Base-by-base conservation (phyloP, 2,329 filamentous ascomycete genomes). In the Aurifilum marmelostoma region DNA sequence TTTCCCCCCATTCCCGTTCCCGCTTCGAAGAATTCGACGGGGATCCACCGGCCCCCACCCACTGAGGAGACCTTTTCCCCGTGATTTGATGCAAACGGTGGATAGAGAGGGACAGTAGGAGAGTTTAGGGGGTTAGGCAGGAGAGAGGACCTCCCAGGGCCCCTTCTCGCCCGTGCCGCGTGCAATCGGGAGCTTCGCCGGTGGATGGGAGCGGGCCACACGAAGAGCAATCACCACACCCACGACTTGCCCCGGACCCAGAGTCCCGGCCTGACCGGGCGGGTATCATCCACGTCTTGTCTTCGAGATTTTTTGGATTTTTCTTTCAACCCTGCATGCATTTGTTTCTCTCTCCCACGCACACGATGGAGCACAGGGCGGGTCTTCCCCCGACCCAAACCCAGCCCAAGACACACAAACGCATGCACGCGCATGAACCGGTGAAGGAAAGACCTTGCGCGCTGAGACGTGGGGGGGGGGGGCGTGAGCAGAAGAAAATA, bases 221-320 rank as follows among this genome's bases (percentile, higher is more conserved):
- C 9, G 43, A 34, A 21, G 43, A 47, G 43, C 18, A 47, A 47
- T n/a, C 43, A 47, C 21, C n/a, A n/a, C 18, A n/a, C 43, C 50
- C 50, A 16, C 50, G 50, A 54, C 50, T 52, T 9, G n/a, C n/a
- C 50, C 50, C 50, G 50, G 50, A 24, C 14, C 12, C 52, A 56
- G 52, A 56, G 52, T n/a, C 43, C 60, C 24, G 54, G 52, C 24
- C 52, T 56, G 52, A 29, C 61, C 68, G 63, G 59, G 63, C 32
- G 29, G 43, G 58, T 11, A 29, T n/a, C 62, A 37, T 70, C 56
- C 65, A 69, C 32, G 39, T 54, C 50, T 27, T 37, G 66, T 59
- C 67, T 58, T 56, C 34, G 4, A 4, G 43, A 58, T 16, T 66
- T 61, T 62, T 39, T 59, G 37, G 43, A 56, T 5, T 58, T 43